phyloP scores from a whole-genome alignment of 2,329 filamentous ascomycete species.

The Colletotrichum sp. region DNA sequence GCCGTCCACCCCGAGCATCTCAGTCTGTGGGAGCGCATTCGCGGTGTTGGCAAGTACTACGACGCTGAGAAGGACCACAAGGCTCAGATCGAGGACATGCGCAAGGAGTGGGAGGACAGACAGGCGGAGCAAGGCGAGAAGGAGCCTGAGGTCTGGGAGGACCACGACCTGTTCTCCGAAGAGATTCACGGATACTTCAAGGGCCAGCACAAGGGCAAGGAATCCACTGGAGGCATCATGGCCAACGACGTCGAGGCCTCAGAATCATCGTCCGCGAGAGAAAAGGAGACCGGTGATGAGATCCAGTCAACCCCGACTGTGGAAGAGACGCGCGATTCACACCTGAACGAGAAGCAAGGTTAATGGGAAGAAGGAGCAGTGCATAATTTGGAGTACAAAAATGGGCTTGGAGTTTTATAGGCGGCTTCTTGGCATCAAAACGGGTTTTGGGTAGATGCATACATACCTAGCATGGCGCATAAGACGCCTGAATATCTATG shows the following conservation, averaged over 20 bases:
- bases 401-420: constrained; percentile 2
- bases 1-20: constrained; percentile 90
- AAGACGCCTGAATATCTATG: constrained; percentile 1
- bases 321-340: neutral
- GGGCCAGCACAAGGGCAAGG: constrained; percentile 21
- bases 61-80: constrained; percentile 83
- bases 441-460: neutral
- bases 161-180: constrained; percentile 55
- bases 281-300: constrained; percentile 11
- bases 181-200: constrained; percentile 63
- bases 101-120: constrained; percentile 63
- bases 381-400: constrained; percentile 12
- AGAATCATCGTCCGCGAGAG: constrained; percentile 1
- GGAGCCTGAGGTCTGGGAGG: constrained; percentile 52
- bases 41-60: constrained; percentile 82
- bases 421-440: neutral
- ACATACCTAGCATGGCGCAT: neutral
- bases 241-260: neutral
- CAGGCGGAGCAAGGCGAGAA: constrained; percentile 52
- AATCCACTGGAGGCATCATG: neutral
- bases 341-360: constrained; percentile 10
- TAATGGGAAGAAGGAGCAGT: neutral
- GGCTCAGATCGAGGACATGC: constrained; percentile 85
- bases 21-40: constrained; percentile 84
- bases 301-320: constrained; percentile 1